Evolutionary conservation across 2,329 filamentous ascomycete genomes (phyloP).

Genomic region (Paecilomyces dactylethromorphus): DNA sequence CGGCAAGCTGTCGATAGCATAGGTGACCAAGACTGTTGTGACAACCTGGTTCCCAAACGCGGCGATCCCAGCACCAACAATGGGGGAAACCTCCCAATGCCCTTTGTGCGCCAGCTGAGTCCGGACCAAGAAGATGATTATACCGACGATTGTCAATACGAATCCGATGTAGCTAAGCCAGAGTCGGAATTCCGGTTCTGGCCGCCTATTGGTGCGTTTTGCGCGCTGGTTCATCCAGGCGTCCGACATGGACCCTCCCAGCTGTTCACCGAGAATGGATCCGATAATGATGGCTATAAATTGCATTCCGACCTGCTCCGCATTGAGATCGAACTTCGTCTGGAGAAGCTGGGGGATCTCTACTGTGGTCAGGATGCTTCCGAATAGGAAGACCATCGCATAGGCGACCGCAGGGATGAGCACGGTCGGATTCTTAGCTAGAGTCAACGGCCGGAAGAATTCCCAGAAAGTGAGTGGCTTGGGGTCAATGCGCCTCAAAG

Average conservation of each 20-base stretch:
- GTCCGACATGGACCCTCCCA: conserved; percentile 51
- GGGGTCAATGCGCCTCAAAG: conserved; percentile 47
- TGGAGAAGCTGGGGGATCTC: conserved; percentile 55
- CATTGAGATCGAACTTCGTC: conserved; percentile 50
- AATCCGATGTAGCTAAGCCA: conserved; percentile 53
- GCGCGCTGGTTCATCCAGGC: conserved; percentile 47
- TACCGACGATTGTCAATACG: conserved; percentile 44
- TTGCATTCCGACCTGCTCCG: conserved; percentile 53
- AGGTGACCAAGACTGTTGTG: conserved; percentile 55
- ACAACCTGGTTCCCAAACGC: conserved; percentile 55
- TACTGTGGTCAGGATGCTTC: conserved; percentile 48
- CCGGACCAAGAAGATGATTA: conserved; percentile 50
- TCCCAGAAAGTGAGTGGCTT: conserved; percentile 43
- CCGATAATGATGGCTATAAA: conserved; percentile 54
- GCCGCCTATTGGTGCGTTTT: conserved; percentile 24
- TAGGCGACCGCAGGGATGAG: conserved; percentile 48
- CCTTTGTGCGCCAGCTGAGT: conserved; percentile 35
- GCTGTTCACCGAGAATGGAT: conserved; percentile 52
- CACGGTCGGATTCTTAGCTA: conserved; percentile 42
- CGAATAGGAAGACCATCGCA: conserved; percentile 52
- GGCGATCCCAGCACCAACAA: conserved; percentile 47
- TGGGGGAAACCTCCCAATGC: conserved; percentile 51
- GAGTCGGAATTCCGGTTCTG: conserved; percentile 47
- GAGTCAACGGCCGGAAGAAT: conserved; percentile 46
- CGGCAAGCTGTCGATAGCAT: conserved; percentile 53